These are phyloP conservation scores for Lycium barbarum DNA, from an alignment of 257 asterid genomes.

Conservation along the genomic window DNA sequence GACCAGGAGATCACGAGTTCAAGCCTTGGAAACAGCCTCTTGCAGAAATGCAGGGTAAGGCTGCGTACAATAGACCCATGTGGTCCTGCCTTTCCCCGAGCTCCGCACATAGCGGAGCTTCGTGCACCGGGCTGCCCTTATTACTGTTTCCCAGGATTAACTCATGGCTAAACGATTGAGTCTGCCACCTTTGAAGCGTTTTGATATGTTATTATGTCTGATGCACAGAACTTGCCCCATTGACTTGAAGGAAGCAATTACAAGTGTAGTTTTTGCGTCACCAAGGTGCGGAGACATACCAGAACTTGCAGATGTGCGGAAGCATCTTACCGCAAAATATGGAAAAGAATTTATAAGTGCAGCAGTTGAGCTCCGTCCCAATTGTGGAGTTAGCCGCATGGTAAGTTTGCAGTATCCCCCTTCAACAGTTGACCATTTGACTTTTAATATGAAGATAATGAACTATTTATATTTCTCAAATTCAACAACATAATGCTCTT, in stretches of 20 bases:
- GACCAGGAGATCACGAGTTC: too few species aligned
- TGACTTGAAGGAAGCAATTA: slow-evolving; percentile 94
- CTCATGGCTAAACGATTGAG: not conserved
- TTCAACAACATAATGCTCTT: slow-evolving; percentile 28
- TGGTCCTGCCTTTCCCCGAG: too few species aligned
- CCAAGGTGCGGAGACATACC: slow-evolving; percentile 98
- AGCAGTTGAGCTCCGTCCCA: slow-evolving; percentile 89
- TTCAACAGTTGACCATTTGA: not conserved
- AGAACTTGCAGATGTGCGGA: slow-evolving; percentile 80
- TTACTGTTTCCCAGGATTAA: not conserved
- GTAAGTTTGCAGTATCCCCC: slow-evolving; percentile 49
- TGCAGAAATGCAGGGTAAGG: too few species aligned
- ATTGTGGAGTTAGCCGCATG: slow-evolving; percentile 93
- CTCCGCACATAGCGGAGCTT: too few species aligned
- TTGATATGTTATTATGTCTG: slow-evolving; percentile 26
- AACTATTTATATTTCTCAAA: slow-evolving; percentile 18
- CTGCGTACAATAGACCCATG: too few species aligned
- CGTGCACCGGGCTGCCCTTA: too few species aligned
- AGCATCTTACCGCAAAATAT: slow-evolving; percentile 79
- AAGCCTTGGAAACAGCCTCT: too few species aligned
- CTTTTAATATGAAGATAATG: slow-evolving; percentile 25
- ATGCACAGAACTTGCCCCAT: slow-evolving; percentile 81
- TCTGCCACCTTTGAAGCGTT: not conserved
- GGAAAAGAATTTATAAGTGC: slow-evolving; percentile 86
- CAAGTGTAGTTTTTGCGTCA: slow-evolving; percentile 86